Percentiles rank a stretch among this genome's conserved stretches.
Evolutionary conservation across 345 rosid genomes (phyloP).

Genomic region (Microthlaspi erraticum): DNA sequence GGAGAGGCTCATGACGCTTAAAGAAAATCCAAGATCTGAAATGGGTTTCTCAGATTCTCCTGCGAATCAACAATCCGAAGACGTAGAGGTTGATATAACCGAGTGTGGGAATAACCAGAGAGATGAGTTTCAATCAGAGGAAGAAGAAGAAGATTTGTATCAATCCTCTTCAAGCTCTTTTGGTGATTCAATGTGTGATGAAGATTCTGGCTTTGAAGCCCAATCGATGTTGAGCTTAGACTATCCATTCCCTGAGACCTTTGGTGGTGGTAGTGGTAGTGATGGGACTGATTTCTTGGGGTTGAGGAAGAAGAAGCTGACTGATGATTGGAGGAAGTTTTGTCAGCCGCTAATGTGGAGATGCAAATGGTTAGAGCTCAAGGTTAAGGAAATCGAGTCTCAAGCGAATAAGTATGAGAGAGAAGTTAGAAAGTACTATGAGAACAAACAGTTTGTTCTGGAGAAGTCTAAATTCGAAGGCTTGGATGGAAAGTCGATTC

Average conservation of each 20-base stretch:
- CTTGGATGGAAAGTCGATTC: constrained; percentile 51
- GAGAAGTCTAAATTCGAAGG: constrained; percentile 52
- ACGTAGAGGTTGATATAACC: constrained; percentile 56
- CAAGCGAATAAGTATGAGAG: constrained; percentile 60
- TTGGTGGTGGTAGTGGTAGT: constrained; percentile 4
- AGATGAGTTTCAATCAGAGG: constrained; percentile 33
- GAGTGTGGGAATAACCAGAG: constrained; percentile 32
- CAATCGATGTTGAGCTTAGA: constrained; percentile 53
- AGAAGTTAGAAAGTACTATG: constrained; percentile 54
- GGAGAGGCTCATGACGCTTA: constrained; percentile 36
- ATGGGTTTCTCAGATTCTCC: constrained; percentile 38
- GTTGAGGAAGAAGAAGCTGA: constrained; percentile 68
- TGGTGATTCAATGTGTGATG: constrained; percentile 58
- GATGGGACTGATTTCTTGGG: constrained; percentile 23
- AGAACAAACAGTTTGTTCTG: constrained; percentile 51
- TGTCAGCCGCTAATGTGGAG: constrained; percentile 72
- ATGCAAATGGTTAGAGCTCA: constrained; percentile 79
- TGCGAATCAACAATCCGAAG: constrained; percentile 21
- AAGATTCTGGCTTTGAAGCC: constrained; percentile 37
- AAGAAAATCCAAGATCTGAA: constrained; percentile 39
- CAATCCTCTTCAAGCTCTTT: constrained; percentile 79
- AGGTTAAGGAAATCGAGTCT: constrained; percentile 56
- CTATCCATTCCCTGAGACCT: constrained; percentile 33
- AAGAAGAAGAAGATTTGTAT: constrained; percentile 47
- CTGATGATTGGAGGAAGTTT: constrained; percentile 70